phyloP scores from a whole-genome alignment of 163 green algal genomes.

The Smithsoniella earleae region DNA sequence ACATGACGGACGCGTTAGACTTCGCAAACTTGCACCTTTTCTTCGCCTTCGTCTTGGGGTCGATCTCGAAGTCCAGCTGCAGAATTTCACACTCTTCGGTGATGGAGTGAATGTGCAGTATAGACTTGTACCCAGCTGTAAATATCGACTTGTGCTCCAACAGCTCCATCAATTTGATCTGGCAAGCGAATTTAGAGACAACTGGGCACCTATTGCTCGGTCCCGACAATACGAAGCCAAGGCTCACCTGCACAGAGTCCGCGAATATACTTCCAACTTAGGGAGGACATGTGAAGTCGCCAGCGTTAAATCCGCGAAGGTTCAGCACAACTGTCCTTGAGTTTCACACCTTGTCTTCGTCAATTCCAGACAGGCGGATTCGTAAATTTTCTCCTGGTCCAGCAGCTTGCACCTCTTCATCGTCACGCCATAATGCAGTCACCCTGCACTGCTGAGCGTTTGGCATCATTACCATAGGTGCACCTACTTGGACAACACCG shows the following conservation, averaged over 20 bases:
- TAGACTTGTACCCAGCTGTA: conserved; percentile 69
- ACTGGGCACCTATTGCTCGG: conserved; percentile 33
- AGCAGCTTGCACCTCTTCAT: conserved; percentile 69
- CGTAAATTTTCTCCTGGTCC: conserved; percentile 88
- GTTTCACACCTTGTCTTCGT: conserved; percentile 36
- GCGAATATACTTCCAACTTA: too few species aligned
- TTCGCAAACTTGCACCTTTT: conserved; percentile 91
- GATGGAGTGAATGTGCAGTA: conserved; percentile 92
- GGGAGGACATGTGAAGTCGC: too few species aligned
- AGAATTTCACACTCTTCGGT: conserved; percentile 94
- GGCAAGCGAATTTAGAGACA: conserved; percentile 48
- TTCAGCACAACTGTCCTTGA: too few species aligned
- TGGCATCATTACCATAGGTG: conserved; percentile 8
- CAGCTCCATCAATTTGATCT: conserved; percentile 64
- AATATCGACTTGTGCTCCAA: conserved; percentile 79
- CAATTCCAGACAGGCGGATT: conserved; percentile 68
- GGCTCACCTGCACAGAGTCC: conserved; percentile 18
- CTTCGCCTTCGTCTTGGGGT: conserved; percentile 89
- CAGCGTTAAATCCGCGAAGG: too few species aligned
- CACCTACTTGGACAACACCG: conserved; percentile 57
- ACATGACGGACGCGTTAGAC: conserved; percentile 65
- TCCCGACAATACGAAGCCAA: conserved; percentile 28
- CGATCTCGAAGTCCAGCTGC: conserved; percentile 67
- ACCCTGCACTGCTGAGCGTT: conserved; percentile 55
- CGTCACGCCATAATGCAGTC: conserved; percentile 78